Evolutionary conservation across 2,329 filamentous ascomycete genomes (phyloP), one percentile per base, ranked within the genome.

Genomic region (Nothophaeocryptopus gaeumannii): DNA sequence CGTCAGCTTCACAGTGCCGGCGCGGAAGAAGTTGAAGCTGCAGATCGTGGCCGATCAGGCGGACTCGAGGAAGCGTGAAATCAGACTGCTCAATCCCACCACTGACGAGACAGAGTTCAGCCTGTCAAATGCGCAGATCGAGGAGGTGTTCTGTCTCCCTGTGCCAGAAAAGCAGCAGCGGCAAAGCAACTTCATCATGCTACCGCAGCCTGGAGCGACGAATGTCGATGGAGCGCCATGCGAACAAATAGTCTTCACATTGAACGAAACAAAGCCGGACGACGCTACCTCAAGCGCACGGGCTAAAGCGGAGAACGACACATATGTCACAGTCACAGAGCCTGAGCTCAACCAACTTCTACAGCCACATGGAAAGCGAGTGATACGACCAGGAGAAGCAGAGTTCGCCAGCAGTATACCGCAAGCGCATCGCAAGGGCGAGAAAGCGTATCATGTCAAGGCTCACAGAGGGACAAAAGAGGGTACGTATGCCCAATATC

Each of bases 391-490:
- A 0, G 70, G 75, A 46, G 75, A 78, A 34, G 72, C 75, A 14
- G 77, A 84, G 50, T 85, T 85, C 58, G 76, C 75, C 44, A 83
- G 80, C 62, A 78, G 79, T 2, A 78, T 78, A 41, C 75, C 77
- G 2, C 81, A 85, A 62, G 73, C 77, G 42, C 81, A 84, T 63
- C 74, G 81, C 2, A 84, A 84, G 63, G 75, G 75, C 36, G 82
- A 84, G 63, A 80, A 80, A 58, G 81, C 79, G 40, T 84, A 77
- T 59, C 81, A 84, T 60, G 79, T 84, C 39, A 84, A 84, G 60
- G 81, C 78, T 10, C 81, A 82, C 65, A 69, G 79, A 35, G 82
- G 82, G 2, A 83, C 79, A 60, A 85, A 85, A 73, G 82, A 85
- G 67, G 81, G 80, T 80, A 15, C 20, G 45, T 26, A 26, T 12